A percentile compares a stretch with the other conserved stretches of the same genome.
phyloP scores from a whole-genome alignment of 176 grass and related monocot genomes.

The Stipa capillata region DNA sequence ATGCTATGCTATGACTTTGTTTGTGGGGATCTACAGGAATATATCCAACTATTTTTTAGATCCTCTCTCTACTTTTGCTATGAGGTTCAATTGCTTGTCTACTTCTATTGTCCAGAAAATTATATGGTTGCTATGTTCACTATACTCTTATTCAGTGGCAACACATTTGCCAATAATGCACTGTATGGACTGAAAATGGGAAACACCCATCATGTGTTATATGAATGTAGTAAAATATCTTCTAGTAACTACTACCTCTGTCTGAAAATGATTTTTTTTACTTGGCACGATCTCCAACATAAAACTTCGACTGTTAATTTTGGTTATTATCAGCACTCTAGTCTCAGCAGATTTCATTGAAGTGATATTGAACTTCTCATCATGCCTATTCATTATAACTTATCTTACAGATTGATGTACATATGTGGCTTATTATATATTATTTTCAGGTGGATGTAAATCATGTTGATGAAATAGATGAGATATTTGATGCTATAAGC shows the following conservation, averaged over 20 bases:
- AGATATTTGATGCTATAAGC: slow-evolving; percentile 99
- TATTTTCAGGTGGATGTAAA: slow-evolving; percentile 83
- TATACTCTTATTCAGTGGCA: not conserved
- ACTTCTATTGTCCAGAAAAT: not conserved
- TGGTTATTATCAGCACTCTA: not conserved
- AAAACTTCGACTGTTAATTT: not conserved
- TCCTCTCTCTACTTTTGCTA: not conserved
- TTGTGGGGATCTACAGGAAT: not conserved
- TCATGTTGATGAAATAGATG: slow-evolving; percentile 93
- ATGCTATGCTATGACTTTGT: not conserved
- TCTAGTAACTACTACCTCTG: not conserved
- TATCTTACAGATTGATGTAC: not conserved
- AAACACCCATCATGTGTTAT: not conserved
- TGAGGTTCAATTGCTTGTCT: not conserved
- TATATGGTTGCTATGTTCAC: not conserved
- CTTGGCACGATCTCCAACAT: not conserved
- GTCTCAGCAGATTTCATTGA: not conserved
- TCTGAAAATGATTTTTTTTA: not conserved
- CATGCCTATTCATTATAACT: not conserved
- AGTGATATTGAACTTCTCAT: not conserved
- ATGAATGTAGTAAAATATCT: not conserved
- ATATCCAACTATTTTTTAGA: not conserved
- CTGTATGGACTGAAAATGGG: not conserved
- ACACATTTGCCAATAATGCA: not conserved
- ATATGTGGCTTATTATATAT: slow-evolving; percentile 15